Evolutionary conservation across 2,329 filamentous ascomycete species (phyloP).

Genomic region (Rosellinia necatrix): DNA sequence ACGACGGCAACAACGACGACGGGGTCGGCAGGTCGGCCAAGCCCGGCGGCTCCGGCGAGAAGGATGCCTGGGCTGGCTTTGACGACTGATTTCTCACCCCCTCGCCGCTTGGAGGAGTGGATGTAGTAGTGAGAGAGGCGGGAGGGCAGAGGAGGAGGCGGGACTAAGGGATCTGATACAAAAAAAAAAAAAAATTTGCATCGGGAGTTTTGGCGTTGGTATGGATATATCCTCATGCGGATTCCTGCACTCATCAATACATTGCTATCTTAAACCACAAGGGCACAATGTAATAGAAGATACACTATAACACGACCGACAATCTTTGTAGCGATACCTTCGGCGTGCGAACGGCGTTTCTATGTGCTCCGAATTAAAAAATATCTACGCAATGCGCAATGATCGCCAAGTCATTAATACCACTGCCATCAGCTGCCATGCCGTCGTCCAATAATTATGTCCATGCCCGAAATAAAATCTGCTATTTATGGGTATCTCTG

Average conservation of each 20-base stretch:
- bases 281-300: background rate
- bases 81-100: slow-evolving; percentile 55
- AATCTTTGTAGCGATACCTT: too few relatives aligned
- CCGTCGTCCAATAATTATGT: background rate
- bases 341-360: too few relatives aligned
- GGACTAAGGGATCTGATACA: background rate
- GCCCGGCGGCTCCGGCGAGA: slow-evolving; percentile 40
- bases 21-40: slow-evolving; percentile 42
- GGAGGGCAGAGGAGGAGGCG: background rate
- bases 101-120: too few relatives aligned
- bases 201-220: slow-evolving; percentile 29
- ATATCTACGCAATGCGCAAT: background rate
- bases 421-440: background rate
- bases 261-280: slow-evolving; percentile 14
- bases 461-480: background rate
- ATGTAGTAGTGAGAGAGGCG: background rate
- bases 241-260: slow-evolving; percentile 18
- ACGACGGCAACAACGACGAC: slow-evolving; percentile 43
- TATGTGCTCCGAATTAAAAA: slow-evolving; percentile 1
- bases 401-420: background rate
- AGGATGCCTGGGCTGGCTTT: slow-evolving; percentile 66
- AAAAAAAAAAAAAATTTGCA: too few relatives aligned
- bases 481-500: slow-evolving; percentile 25
- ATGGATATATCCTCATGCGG: slow-evolving; percentile 30
- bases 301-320: too few relatives aligned